These are phyloP conservation scores for Kwoniella shandongensis DNA, from an alignment of 768 basidiomycete species.

Conservation along the genomic window DNA sequence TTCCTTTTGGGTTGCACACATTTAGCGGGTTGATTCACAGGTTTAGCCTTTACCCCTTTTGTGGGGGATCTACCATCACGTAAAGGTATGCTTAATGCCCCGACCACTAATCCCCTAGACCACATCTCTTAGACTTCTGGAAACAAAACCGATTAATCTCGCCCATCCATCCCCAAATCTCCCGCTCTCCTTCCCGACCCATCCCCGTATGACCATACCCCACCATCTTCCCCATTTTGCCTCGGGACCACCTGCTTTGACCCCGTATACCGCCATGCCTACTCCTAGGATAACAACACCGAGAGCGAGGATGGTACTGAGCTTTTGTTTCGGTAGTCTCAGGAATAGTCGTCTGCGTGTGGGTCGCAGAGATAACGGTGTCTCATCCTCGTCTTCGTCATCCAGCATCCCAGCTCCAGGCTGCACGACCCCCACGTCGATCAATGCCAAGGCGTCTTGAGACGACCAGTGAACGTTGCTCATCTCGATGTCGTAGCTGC, in stretches of 20 bases:
- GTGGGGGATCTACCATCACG: no score
- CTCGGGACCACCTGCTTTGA: conserved; percentile 20
- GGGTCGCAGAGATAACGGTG: background rate
- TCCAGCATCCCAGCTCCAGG: conserved; percentile 23
- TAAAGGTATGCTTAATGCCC: conserved; percentile 1
- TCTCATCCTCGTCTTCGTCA: conserved; percentile 29
- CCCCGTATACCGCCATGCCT: conserved; percentile 32
- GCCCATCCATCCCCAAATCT: background rate
- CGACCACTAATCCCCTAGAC: background rate
- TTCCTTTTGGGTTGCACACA: no score
- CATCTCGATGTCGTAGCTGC: conserved; percentile 37
- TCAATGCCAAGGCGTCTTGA: conserved; percentile 11
- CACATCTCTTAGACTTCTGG: conserved; percentile 1
- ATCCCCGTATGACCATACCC: conserved; percentile 26
- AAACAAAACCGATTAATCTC: background rate
- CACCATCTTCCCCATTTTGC: conserved; percentile 38
- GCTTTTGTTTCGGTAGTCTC: conserved; percentile 19
- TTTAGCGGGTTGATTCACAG: no score
- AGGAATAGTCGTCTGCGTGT: conserved; percentile 11
- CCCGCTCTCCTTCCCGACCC: conserved; percentile 9
- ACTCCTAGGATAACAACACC: conserved; percentile 33
- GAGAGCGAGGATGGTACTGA: conserved; percentile 29
- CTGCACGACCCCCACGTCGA: conserved; percentile 31
- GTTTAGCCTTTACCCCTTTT: no score
- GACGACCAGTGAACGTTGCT: conserved; percentile 16